Evolutionary conservation across 139 green algal species (phyloP).

Genomic region (Chlamydomonas incerta): DNA sequence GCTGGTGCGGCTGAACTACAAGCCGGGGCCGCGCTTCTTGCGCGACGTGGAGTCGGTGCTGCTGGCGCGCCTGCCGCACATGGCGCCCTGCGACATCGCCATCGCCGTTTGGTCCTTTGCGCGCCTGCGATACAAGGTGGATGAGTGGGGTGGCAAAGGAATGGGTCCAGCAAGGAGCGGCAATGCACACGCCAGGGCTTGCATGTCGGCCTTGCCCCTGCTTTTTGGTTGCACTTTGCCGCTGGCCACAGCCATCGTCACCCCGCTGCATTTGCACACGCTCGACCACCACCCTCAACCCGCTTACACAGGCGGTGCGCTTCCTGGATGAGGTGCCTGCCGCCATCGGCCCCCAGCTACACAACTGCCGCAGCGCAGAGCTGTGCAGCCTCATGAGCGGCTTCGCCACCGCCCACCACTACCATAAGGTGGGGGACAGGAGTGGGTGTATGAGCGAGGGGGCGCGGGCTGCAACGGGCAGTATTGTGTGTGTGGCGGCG

Average conservation of each 20-base stretch:
- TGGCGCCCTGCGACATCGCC: conserved; percentile 39
- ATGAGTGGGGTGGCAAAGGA: no score
- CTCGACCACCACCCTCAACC: no score
- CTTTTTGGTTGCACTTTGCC: no score
- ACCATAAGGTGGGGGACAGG: conserved; percentile 28
- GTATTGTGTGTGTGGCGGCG: no score
- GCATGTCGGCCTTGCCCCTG: no score
- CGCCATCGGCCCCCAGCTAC: conserved; percentile 21
- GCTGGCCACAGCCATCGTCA: no score
- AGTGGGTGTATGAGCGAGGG: neutral
- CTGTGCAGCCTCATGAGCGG: conserved; percentile 37
- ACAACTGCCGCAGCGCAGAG: conserved; percentile 22
- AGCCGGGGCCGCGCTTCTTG: conserved; percentile 37
- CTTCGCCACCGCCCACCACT: conserved; percentile 47
- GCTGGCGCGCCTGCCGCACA: conserved; percentile 27
- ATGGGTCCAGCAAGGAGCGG: no score
- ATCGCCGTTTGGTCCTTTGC: conserved; percentile 39
- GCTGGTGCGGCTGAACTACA: conserved; percentile 36
- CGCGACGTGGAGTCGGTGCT: conserved; percentile 12
- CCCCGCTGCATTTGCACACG: neutral
- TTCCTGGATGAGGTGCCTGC: conserved; percentile 52
- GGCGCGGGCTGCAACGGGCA: no score
- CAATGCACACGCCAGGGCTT: no score
- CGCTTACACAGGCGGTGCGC: neutral
- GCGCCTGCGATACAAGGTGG: conserved; percentile 46